Base-by-base conservation (phyloP, 192 early-diverging fungal genomes). In the Dissophora ornata region DNA sequence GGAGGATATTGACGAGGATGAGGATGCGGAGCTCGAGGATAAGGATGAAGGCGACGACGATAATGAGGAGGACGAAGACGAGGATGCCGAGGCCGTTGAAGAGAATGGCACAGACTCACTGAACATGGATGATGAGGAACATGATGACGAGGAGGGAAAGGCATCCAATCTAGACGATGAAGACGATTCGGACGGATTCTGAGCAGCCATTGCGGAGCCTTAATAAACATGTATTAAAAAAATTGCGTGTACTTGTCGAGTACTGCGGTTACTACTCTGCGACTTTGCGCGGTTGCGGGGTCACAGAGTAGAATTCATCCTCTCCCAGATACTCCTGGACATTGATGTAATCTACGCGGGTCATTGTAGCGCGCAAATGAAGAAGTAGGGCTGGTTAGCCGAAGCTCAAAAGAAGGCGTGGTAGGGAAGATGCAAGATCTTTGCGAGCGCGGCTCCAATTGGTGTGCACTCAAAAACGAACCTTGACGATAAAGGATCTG, bases 401-500 rank as follows among this genome's bases (percentile, higher is more conserved):
- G n/a, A n/a, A n/a, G n/a, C n/a, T n/a, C n/a, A n/a, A n/a, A n/a
- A n/a, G n/a, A n/a, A n/a, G n/a, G n/a, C n/a, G n/a, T n/a, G 9
- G 26, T 57, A 50, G 10, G 10, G n/a, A 32, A 42, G 2, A 4
- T 5, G 21, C n/a, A 48, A 46, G 12, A 32, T 25, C 12, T 4
- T 19, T 38, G 36, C 13, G 36, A 13, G 36, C 36, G 36, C 36
- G 13, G 36, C 36, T 38, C n/a, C 36, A 38, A 13, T 38, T 38
- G 36, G 13, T 38, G 36, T 38, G 36, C 36, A 38, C 36, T 38
- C 36, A 6, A 38, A 38, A 13, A 38, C 6, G 13, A 9, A 83
- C 89, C 89, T 59, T 85, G 68, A 8, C 81, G 81, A 40, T 86
- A 81, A 32, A 94, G 85, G 74, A 97, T 91, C 46, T 92, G 88